Conservation (phyloP, 2,329 filamentous ascomycete species). For the Ophiosphaerella korrae region DNA sequence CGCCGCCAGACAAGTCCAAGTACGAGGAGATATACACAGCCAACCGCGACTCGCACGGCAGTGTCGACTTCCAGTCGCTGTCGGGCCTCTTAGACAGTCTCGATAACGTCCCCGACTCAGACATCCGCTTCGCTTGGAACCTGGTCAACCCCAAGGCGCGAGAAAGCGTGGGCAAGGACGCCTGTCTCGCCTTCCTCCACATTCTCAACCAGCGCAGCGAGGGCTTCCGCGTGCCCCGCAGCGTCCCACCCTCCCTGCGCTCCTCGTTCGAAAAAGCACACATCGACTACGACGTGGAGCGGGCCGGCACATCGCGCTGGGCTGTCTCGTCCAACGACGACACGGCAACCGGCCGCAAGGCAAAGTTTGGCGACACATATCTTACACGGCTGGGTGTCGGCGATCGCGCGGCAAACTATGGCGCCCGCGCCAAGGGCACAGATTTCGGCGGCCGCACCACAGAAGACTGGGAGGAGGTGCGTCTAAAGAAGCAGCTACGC, state of each 20-base stretch:
- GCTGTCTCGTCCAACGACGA: constrained; percentile 77
- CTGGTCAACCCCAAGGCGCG: constrained; percentile 90
- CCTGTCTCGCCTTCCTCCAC: constrained; percentile 90
- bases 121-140: constrained; percentile 94
- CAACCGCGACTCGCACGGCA: constrained; percentile 84
- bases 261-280: constrained; percentile 92
- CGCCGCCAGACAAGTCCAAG: constrained; percentile 83
- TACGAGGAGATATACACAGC: constrained; percentile 98
- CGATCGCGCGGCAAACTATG: constrained; percentile 71
- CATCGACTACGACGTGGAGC: constrained; percentile 94
- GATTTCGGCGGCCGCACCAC: constrained; percentile 88
- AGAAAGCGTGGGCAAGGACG: constrained; percentile 89
- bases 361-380: constrained; percentile 97
- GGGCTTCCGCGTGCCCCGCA: constrained; percentile 89
- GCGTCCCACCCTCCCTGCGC: constrained; percentile 87
- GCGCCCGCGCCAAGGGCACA: constrained; percentile 74
- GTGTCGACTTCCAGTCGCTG: constrained; percentile 73
- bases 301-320: constrained; percentile 77
- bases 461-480: constrained; percentile 95
- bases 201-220: constrained; percentile 96
- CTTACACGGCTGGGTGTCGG: constrained; percentile 82
- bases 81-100: constrained; percentile 80
- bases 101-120: constrained; percentile 70
- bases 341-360: constrained; percentile 85
- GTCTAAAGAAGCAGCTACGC: constrained; percentile 86